Evolutionary conservation across 2,329 filamentous ascomycete genomes (phyloP).

Genomic region (Purpureocillium lavendulum): DNA sequence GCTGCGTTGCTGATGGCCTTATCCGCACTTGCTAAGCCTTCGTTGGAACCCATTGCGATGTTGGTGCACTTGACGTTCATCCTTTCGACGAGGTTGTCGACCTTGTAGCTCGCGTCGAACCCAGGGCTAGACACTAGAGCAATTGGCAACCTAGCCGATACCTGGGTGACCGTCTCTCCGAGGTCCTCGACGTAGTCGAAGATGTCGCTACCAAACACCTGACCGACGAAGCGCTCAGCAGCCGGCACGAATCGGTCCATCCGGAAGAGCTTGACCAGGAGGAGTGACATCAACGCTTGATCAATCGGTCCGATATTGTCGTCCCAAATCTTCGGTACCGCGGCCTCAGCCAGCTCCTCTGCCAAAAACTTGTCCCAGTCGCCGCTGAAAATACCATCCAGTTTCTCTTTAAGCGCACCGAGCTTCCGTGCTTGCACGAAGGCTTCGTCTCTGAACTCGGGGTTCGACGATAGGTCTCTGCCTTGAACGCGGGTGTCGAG

Average conservation of each 20-base stretch:
- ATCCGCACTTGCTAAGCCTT: slow-evolving; percentile 85
- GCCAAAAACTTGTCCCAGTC: slow-evolving; percentile 77
- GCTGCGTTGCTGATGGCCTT: slow-evolving; percentile 92
- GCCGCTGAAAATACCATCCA: slow-evolving; percentile 52
- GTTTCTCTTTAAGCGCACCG: slow-evolving; percentile 61
- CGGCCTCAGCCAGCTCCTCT: slow-evolving; percentile 80
- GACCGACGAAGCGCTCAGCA: slow-evolving; percentile 80
- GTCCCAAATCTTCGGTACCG: slow-evolving; percentile 70
- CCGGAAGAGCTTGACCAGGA: slow-evolving; percentile 90
- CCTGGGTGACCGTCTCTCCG: slow-evolving; percentile 74
- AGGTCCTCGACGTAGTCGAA: slow-evolving; percentile 83
- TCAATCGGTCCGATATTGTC: slow-evolving; percentile 56
- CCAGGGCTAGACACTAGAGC: slow-evolving; percentile 90
- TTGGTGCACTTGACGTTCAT: slow-evolving; percentile 80
- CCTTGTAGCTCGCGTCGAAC: slow-evolving; percentile 98
- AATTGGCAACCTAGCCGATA: slow-evolving; percentile 76
- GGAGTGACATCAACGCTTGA: slow-evolving; percentile 70
- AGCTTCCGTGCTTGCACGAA: slow-evolving; percentile 62
- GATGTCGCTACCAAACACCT: slow-evolving; percentile 76
- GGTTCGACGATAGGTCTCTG: slow-evolving; percentile 66
- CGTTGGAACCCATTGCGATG: slow-evolving; percentile 98
- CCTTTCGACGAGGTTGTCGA: slow-evolving; percentile 86
- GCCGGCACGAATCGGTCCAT: slow-evolving; percentile 91
- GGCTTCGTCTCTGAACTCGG: slow-evolving; percentile 56
- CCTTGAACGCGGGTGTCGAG: slow-evolving; percentile 71